These are phyloP conservation scores for Kodamaea kaohsiungensis DNA, from an alignment of 805 yeast species.

Conservation along the genomic window DNA sequence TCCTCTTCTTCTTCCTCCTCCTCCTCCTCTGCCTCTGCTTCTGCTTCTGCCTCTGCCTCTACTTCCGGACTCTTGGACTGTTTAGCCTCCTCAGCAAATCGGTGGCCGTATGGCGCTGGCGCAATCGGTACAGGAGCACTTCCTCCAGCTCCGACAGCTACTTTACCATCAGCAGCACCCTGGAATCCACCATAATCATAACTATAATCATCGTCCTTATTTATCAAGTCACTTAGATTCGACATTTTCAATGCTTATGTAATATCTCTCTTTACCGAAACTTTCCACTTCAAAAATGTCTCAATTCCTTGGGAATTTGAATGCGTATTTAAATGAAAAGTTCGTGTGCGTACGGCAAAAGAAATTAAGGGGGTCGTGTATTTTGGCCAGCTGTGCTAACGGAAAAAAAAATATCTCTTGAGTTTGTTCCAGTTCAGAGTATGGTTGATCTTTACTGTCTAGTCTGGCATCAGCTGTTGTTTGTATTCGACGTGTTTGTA, in stretches of 20 bases:
- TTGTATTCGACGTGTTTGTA: too few species aligned
- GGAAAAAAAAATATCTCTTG: too few species aligned
- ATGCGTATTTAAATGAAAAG: slow-evolving; percentile 11
- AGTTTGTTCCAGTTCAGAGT: too few species aligned
- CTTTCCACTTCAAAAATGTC: neutral
- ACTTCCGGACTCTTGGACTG: neutral
- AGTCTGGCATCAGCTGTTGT: too few species aligned
- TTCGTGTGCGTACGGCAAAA: slow-evolving; percentile 6
- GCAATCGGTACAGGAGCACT: neutral
- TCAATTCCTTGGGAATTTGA: slow-evolving; percentile 7
- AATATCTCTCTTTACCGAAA: neutral
- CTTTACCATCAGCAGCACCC: neutral
- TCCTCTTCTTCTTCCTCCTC: neutral
- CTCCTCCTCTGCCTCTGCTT: neutral
- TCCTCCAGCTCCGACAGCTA: neutral
- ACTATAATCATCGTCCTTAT: slow-evolving; percentile 23
- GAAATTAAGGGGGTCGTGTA: slow-evolving; percentile 3
- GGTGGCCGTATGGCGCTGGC: slow-evolving; percentile 7
- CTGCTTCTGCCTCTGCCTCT: neutral
- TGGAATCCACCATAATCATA: slow-evolving; percentile 12
- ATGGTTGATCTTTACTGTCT: too few species aligned
- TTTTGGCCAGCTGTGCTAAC: too few species aligned
- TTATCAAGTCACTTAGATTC: slow-evolving; percentile 28
- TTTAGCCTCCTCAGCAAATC: slow-evolving; percentile 9
- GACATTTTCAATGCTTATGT: slow-evolving; percentile 18